Percentiles rank a stretch among this genome's conserved stretches.
Conservation (phyloP, 2,329 filamentous ascomycete species). For the Penicillium digitatum region DNA sequence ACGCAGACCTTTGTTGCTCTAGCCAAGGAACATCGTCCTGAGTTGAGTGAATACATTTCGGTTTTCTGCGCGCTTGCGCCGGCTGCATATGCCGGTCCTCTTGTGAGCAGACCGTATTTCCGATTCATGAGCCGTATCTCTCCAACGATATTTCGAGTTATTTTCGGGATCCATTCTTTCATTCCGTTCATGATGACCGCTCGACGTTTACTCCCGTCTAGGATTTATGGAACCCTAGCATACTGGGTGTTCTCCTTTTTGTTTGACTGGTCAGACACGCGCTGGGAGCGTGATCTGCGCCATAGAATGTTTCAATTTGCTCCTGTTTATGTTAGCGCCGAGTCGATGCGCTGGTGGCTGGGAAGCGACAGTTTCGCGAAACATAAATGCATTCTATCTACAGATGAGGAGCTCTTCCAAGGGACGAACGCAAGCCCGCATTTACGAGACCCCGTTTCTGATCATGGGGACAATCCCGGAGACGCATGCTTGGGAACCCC, state of each 20-base stretch:
- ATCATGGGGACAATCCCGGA: slow-evolving; percentile 16
- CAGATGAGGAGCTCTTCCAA: slow-evolving; percentile 66
- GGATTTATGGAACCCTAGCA: slow-evolving; percentile 73
- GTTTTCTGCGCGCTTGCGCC: slow-evolving; percentile 90
- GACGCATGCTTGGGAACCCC: slow-evolving; percentile 18
- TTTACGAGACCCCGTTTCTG: slow-evolving; percentile 7
- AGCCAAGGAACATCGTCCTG: slow-evolving; percentile 83
- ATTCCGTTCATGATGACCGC: slow-evolving; percentile 91
- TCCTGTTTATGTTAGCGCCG: slow-evolving; percentile 82
- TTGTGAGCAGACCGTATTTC: slow-evolving; percentile 85
- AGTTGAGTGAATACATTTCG: slow-evolving; percentile 74
- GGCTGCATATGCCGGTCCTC: slow-evolving; percentile 80
- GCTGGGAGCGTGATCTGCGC: slow-evolving; percentile 78
- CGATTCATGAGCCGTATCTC: slow-evolving; percentile 83
- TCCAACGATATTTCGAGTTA: slow-evolving; percentile 68
- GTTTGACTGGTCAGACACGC: slow-evolving; percentile 78
- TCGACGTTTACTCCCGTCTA: slow-evolving; percentile 62
- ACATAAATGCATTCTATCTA: slow-evolving; percentile 83
- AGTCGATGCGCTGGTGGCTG: slow-evolving; percentile 95
- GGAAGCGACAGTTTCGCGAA: slow-evolving; percentile 78
- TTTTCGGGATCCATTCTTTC: slow-evolving; percentile 90
- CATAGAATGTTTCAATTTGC: slow-evolving; percentile 88
- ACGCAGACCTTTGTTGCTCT: slow-evolving; percentile 83
- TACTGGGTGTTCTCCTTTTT: slow-evolving; percentile 87
- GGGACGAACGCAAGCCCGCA: slow-evolving; percentile 45